phyloP scores from a whole-genome alignment of 2,329 filamentous ascomycete genomes.

The Proliferodiscus dingleyae region DNA sequence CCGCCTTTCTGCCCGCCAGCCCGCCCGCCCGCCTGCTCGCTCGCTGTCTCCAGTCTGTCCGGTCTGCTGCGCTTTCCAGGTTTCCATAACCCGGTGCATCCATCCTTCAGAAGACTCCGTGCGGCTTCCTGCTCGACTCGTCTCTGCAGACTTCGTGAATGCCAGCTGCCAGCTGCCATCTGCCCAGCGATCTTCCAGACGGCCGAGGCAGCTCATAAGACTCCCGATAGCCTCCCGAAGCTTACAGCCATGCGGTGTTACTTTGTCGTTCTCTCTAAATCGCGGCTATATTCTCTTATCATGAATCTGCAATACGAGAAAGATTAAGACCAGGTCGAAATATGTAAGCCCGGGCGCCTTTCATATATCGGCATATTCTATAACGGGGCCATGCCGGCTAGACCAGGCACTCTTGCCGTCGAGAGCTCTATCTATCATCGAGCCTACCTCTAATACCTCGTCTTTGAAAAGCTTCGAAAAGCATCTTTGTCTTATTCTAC shows the following conservation, averaged over 20 bases:
- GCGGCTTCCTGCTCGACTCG: neutral
- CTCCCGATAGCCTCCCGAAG: conserved; percentile 15
- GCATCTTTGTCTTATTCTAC: neutral
- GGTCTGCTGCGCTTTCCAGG: neutral
- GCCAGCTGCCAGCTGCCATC: conserved; percentile 1
- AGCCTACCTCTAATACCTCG: too few species aligned
- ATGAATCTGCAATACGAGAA: conserved; percentile 10
- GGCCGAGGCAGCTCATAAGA: conserved; percentile 13
- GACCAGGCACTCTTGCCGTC: neutral
- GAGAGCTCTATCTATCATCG: neutral
- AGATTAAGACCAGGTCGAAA: conserved; percentile 5
- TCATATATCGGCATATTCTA: neutral
- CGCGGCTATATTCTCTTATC: conserved; percentile 16
- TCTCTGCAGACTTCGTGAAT: conserved; percentile 1
- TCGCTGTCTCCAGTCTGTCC: neutral
- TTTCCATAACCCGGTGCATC: neutral
- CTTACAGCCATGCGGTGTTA: conserved; percentile 22
- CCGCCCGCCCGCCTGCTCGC: neutral
- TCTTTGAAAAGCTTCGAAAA: neutral
- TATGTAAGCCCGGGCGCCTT: conserved; percentile 9
- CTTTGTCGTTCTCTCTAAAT: conserved; percentile 7
- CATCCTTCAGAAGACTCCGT: neutral
- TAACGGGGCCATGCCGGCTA: neutral
- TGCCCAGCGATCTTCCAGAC: too few species aligned
- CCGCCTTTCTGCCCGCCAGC: too few species aligned